Evolutionary conservation across 2,329 filamentous ascomycete genomes (phyloP).

Genomic region (Diaporthe citri): DNA sequence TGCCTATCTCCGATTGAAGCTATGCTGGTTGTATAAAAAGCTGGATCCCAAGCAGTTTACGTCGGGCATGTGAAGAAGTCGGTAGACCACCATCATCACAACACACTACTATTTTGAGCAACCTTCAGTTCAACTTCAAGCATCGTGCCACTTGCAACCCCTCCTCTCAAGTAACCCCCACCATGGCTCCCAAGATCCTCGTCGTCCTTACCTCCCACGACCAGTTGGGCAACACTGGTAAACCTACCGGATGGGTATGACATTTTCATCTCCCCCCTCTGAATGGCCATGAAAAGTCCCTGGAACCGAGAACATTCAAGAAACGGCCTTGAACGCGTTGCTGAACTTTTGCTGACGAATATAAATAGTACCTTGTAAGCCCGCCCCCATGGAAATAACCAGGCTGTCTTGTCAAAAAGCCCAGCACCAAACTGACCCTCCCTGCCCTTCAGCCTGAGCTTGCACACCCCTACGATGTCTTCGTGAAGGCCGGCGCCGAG

Average conservation of each 20-base stretch:
- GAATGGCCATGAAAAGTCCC: background rate
- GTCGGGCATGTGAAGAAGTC: background rate
- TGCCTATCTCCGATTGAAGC: constrained; percentile 10
- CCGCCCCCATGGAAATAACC: background rate
- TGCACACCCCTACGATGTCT: constrained; percentile 73
- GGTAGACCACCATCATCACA: background rate
- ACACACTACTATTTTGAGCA: background rate
- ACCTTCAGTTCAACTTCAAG: background rate
- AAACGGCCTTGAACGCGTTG: background rate
- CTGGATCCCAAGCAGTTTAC: background rate
- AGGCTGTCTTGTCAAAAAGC: background rate
- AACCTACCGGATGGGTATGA: constrained; percentile 72
- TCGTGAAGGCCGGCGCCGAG: constrained; percentile 63
- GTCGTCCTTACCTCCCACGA: constrained; percentile 76
- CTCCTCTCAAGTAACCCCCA: constrained; percentile 28
- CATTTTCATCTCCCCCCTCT: background rate
- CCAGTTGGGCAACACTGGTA: constrained; percentile 61
- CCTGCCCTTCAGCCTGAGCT: constrained; percentile 65
- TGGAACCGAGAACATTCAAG: background rate
- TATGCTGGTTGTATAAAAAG: constrained; percentile 17
- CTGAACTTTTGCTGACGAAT: background rate
- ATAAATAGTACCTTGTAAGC: constrained; percentile 65
- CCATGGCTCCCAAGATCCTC: constrained; percentile 72
- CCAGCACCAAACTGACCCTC: constrained; percentile 5
- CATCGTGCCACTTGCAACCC: constrained; percentile 4